phyloP scores from a whole-genome alignment of 176 grass and related monocot genomes.

The Zoysia pacifica region DNA sequence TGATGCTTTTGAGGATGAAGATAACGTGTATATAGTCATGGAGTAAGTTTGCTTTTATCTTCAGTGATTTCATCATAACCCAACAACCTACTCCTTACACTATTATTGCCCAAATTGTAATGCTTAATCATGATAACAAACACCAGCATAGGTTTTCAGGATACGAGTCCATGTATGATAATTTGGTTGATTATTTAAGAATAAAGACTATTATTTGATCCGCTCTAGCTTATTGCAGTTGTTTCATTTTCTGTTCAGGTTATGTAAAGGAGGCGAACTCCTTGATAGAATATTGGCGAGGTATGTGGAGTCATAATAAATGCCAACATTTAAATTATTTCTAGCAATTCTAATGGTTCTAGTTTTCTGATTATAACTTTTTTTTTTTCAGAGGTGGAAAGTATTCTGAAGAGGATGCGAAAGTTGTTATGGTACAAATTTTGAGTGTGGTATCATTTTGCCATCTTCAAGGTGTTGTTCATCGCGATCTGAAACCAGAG shows the following conservation, averaged over 20 bases:
- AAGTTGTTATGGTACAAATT: conserved; percentile 88
- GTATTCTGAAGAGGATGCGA: conserved; percentile 99
- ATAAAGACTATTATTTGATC: not conserved
- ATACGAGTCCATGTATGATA: too few relatives aligned
- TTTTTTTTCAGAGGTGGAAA: conserved; percentile 78
- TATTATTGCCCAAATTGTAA: not conserved
- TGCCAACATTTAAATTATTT: conserved; percentile 10
- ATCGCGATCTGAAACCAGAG: conserved; percentile 98
- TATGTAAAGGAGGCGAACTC: conserved; percentile 98
- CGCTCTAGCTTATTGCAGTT: conserved; percentile 21
- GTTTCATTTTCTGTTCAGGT: conserved; percentile 58
- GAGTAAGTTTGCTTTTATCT: conserved; percentile 68
- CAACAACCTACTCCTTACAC: not conserved
- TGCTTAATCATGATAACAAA: not conserved
- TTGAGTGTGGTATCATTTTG: conserved; percentile 92
- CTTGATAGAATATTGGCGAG: conserved; percentile 91
- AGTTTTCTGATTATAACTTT: conserved; percentile 24
- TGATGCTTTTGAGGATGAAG: conserved; percentile 96
- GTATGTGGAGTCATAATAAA: conserved; percentile 36
- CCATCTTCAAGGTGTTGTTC: conserved; percentile 99
- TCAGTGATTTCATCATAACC: conserved; percentile 4
- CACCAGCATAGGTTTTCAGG: too few relatives aligned
- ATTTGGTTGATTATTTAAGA: too few relatives aligned
- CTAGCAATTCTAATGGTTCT: conserved; percentile 15
- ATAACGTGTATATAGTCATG: conserved; percentile 98